Conservation (phyloP, 352 stramenopile species). For the Hyphochytrium catenoides region DNA sequence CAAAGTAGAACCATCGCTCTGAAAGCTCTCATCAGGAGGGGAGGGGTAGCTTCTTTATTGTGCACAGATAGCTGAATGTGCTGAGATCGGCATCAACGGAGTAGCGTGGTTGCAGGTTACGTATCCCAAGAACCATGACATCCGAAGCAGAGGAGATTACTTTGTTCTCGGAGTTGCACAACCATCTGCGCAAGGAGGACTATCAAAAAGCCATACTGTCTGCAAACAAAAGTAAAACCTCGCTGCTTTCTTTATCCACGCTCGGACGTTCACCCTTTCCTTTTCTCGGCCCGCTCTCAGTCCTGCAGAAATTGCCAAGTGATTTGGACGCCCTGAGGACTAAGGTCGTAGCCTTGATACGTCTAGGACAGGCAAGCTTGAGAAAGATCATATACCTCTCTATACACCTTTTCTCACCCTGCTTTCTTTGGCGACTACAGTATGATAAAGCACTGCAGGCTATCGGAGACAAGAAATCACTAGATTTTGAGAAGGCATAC, state of each 20-base stretch:
- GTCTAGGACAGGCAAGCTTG: conserved; percentile 28
- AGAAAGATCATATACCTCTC: not conserved
- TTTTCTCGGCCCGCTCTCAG: conserved; percentile 11
- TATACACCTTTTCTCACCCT: not conserved
- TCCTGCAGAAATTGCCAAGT: conserved; percentile 35
- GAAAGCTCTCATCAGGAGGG: too few relatives aligned
- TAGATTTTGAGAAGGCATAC: conserved; percentile 36
- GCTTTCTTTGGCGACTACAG: conserved; percentile 10
- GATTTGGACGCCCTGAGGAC: conserved; percentile 45
- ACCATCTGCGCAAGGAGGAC: conserved; percentile 39
- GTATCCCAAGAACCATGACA: too few relatives aligned
- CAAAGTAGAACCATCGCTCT: too few relatives aligned
- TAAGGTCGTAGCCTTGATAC: conserved; percentile 53
- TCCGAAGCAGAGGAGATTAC: too few relatives aligned
- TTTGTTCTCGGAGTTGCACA: conserved; percentile 48
- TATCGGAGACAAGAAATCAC: conserved; percentile 30
- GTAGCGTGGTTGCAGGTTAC: too few relatives aligned
- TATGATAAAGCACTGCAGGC: conserved; percentile 58
- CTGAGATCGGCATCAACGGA: too few relatives aligned
- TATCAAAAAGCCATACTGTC: conserved; percentile 46
- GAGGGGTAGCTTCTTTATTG: too few relatives aligned
- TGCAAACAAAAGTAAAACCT: conserved; percentile 60
- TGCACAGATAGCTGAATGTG: too few relatives aligned
- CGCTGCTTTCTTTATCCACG: too few relatives aligned
- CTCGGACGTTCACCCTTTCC: too few relatives aligned